A percentile compares a stretch with the other conserved stretches of the same genome.
These are phyloP conservation scores for Vaccinium corymbosum DNA, from an alignment of 148 eudicot genomes.

Conservation along the genomic window DNA sequence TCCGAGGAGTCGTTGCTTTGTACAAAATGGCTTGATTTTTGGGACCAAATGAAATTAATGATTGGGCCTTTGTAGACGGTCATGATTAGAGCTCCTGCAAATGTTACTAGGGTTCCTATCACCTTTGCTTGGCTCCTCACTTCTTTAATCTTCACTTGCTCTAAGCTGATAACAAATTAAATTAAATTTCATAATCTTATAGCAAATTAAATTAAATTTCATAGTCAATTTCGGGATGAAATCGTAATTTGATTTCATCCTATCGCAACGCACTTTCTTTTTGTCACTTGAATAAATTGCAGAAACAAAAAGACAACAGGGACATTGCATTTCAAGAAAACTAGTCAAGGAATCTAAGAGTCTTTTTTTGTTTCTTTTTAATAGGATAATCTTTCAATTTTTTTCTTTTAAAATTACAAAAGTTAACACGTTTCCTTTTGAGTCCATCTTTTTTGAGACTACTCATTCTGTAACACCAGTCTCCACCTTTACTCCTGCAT, in stretches of 20 bases:
- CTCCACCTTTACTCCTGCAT: not conserved
- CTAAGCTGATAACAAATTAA: conserved; percentile 29
- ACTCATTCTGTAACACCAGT: not conserved
- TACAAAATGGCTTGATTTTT: conserved; percentile 16
- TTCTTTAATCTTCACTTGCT: conserved; percentile 54
- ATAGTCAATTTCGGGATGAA: not conserved
- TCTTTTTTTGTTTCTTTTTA: not conserved
- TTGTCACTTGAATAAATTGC: too few relatives aligned
- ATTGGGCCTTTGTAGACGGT: conserved; percentile 57
- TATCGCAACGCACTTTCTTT: too few relatives aligned
- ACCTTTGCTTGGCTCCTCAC: conserved; percentile 57
- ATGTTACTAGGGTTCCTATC: conserved; percentile 55
- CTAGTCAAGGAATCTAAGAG: not conserved
- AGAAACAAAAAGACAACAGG: not conserved
- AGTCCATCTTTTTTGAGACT: not conserved
- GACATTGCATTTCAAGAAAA: not conserved
- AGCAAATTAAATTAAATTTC: too few relatives aligned
- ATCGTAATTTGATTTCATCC: too few relatives aligned
- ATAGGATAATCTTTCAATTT: not conserved
- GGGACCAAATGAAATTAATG: conserved; percentile 35
- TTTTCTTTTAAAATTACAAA: not conserved
- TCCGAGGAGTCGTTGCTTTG: conserved; percentile 16
- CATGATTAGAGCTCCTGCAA: conserved; percentile 56
- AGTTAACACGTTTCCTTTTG: not conserved
- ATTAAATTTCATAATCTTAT: too few relatives aligned